Percentiles rank a stretch among this genome's conserved stretches.
phyloP scores from a whole-genome alignment of 305 asterid species.

The Solanum hybrid region DNA sequence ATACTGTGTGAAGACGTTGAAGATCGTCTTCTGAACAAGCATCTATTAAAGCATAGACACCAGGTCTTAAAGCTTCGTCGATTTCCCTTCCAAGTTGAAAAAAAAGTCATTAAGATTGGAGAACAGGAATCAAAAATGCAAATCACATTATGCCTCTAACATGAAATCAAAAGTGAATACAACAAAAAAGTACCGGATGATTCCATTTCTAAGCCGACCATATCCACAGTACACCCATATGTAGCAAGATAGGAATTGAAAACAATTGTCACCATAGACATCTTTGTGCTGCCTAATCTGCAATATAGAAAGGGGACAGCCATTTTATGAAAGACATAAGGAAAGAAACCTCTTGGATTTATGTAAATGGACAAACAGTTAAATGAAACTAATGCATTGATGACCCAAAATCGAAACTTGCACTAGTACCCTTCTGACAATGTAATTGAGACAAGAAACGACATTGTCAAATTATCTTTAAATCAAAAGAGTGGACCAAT shows the following conservation, averaged over 20 bases:
- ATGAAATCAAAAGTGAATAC: conserved; percentile 6
- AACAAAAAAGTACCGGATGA: conserved; percentile 42
- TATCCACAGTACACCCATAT: conserved; percentile 78
- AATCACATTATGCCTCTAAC: not conserved
- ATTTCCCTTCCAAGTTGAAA: conserved; percentile 48
- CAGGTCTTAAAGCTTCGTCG: conserved; percentile 77
- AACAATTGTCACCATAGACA: conserved; percentile 41
- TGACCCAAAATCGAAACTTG: not conserved
- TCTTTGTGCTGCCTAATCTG: conserved; percentile 89
- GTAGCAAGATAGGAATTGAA: conserved; percentile 60
- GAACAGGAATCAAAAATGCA: conserved; percentile 3
- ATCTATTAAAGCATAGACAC: conserved; percentile 75
- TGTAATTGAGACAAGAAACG: not conserved
- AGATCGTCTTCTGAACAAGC: conserved; percentile 69
- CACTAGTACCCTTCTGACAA: not conserved
- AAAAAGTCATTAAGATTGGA: not conserved
- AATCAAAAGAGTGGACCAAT: not conserved
- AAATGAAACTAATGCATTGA: not conserved
- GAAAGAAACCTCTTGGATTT: not conserved
- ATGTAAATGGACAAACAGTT: not conserved
- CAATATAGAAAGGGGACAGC: not conserved
- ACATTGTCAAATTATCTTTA: not conserved
- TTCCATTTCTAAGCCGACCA: conserved; percentile 66
- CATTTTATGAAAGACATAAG: not conserved
- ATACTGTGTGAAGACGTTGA: conserved; percentile 70